Conservation (phyloP, 257 asterid genomes). For the Gentiana macrophylla region DNA sequence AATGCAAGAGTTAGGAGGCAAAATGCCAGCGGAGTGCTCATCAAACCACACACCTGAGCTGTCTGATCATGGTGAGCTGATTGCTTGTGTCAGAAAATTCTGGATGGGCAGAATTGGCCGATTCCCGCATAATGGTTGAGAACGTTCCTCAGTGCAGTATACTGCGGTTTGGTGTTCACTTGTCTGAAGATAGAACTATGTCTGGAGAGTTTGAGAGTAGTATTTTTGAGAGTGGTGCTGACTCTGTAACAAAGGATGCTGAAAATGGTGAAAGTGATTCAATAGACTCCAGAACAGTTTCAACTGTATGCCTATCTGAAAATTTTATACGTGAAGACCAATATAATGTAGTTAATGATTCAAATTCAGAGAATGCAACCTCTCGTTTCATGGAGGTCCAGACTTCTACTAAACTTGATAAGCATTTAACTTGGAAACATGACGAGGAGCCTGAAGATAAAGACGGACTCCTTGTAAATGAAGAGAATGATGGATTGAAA, state of each 20-base stretch:
- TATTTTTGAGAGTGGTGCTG: slow-evolving; percentile 16
- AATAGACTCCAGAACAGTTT: slow-evolving; percentile 18
- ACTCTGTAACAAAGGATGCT: slow-evolving; percentile 15
- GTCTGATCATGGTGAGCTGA: background rate
- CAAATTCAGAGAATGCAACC: slow-evolving; percentile 15
- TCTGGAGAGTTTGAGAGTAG: slow-evolving; percentile 16
- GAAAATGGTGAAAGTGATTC: slow-evolving; percentile 17
- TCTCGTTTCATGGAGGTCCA: slow-evolving; percentile 13
- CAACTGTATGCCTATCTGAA: slow-evolving; percentile 19
- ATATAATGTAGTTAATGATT: slow-evolving; percentile 19
- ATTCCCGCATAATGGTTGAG: slow-evolving; percentile 16
- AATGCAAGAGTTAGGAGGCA: slow-evolving; percentile 21
- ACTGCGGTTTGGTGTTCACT: background rate
- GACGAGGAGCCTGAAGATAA: slow-evolving; percentile 2
- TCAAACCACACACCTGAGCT: background rate
- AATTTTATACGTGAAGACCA: slow-evolving; percentile 20
- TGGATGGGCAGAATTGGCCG: slow-evolving; percentile 15
- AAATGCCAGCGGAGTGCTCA: slow-evolving; percentile 14
- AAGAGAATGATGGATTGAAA: slow-evolving; percentile 1
- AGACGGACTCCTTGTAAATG: background rate
- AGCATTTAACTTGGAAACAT: slow-evolving; percentile 1
- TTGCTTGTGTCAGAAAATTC: slow-evolving; percentile 14
- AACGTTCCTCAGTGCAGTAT: slow-evolving; percentile 6
- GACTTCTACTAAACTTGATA: slow-evolving; percentile 20
- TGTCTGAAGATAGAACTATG: slow-evolving; percentile 11